phyloP scores from a whole-genome alignment of 78 protist genomes.

The Trichosphaerium sp. region DNA sequence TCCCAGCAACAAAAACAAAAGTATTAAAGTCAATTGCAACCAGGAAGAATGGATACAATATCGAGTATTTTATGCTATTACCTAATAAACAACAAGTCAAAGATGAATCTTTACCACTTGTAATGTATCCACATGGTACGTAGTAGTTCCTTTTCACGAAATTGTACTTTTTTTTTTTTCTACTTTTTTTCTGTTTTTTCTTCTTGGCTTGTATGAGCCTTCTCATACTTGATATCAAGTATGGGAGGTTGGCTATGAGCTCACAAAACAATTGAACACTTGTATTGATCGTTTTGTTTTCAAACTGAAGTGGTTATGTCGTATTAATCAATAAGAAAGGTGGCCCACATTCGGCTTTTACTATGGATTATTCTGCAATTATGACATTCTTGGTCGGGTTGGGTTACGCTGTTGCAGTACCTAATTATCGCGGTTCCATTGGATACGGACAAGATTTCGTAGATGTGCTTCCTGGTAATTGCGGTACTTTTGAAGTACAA shows the following conservation, averaged over 20 bases:
- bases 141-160: too few relatives aligned
- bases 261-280: too few relatives aligned
- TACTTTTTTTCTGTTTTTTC: too few relatives aligned
- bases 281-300: too few relatives aligned
- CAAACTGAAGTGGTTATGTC: too few relatives aligned
- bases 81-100: slow-evolving; percentile 9
- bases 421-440: slow-evolving; percentile 35
- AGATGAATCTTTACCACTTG: neutral
- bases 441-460: slow-evolving; percentile 26
- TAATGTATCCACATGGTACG: slow-evolving; percentile 22
- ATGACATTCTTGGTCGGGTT: neutral
- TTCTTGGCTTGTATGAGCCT: too few relatives aligned
- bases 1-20: neutral
- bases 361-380: neutral
- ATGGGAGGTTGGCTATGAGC: too few relatives aligned
- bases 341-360: slow-evolving; percentile 11
- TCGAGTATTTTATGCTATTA: slow-evolving; percentile 15
- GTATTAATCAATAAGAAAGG: too few relatives aligned
- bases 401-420: slow-evolving; percentile 11
- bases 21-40: neutral
- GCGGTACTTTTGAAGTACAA: neutral
- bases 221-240: too few relatives aligned
- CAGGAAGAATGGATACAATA: neutral
- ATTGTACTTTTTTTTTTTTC: too few relatives aligned
- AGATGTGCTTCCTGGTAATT: neutral